Evolutionary conservation across 331 rosid genomes (phyloP), one percentile per base, ranked within the genome.

Genomic region (Malus hybrid): DNA sequence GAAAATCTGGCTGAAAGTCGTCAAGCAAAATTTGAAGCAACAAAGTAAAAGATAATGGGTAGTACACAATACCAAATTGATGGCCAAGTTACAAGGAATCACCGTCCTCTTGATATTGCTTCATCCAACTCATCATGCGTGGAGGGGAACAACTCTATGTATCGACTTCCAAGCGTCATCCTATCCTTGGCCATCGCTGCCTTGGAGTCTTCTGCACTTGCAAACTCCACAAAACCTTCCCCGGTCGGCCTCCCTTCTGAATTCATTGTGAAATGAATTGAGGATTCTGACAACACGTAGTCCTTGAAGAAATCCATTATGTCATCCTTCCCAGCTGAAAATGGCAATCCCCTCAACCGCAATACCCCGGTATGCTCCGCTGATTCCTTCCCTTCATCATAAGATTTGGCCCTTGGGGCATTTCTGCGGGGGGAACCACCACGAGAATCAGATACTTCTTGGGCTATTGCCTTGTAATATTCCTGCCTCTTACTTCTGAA

Each of bases 401-500:
- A 88, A 34, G 90, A 81, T 84, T 87, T 91, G 52, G 93, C 86
- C 81, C 96, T 88, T 2, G 88, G 76, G 60, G 79, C 70, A 76
- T 79, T 86, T 66, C 91, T 86, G 69, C 93, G 90, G 3, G 98
- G 98, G 33, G 98, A 89, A 68, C 91, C 81, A n/a, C 92, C 89
- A 44, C 88, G 89, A 33, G 89, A 69, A 63, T 88, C 93, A 5
- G 86, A 84, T 73, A 91, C 92, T 83, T 93, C 97, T 44, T 84
- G 81, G 10, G 97, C 96, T 69, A 93, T 86, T 20, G 97, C 98
- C 87, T 88, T 93, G 70, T 93, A 93, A 86, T 93, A 93, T 75
- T 93, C 97, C 84, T 93, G 97, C 78, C 98, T 88, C 89, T 88
- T 93, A 63, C 97, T 93, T 84, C 96, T 84, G 88, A 88, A 93